A percentile compares a stretch with the other conserved stretches of the same genome.
Conservation (phyloP, 1,139 yeast genomes). For the Diutina scorzettiae region DNA sequence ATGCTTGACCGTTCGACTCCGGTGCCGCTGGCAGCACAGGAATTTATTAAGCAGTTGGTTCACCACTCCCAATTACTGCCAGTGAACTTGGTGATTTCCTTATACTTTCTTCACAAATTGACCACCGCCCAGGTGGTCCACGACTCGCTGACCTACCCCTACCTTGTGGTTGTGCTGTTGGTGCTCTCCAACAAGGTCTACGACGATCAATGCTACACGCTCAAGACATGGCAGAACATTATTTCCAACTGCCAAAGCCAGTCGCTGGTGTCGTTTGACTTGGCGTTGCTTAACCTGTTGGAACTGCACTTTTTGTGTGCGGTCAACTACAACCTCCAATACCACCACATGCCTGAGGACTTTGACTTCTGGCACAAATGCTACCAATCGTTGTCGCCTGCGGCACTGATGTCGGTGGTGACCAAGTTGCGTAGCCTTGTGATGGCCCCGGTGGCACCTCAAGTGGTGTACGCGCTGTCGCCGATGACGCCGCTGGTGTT, state of each 20-base stretch:
- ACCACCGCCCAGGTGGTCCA: neutral
- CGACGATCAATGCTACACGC: constrained; percentile 5
- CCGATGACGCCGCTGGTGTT: constrained; percentile 2
- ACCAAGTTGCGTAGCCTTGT: neutral
- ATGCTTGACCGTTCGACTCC: neutral
- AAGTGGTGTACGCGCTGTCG: neutral
- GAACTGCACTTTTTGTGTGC: constrained; percentile 2
- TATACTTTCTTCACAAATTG: constrained; percentile 21
- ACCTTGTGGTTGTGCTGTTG: constrained; percentile 1
- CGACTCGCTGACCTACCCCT: constrained; percentile 3
- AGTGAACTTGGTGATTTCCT: constrained; percentile 20
- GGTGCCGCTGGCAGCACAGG: neutral
- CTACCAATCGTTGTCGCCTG: neutral
- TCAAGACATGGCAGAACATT: constrained; percentile 6
- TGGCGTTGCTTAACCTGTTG: neutral
- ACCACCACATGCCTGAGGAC: constrained; percentile 1
- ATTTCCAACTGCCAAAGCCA: neutral
- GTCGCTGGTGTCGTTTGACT: neutral
- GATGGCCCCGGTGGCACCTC: neutral
- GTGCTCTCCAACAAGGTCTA: neutral
- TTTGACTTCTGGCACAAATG: constrained; percentile 2
- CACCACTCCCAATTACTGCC: constrained; percentile 19
- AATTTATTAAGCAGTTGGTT: constrained; percentile 14
- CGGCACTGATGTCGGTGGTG: neutral
- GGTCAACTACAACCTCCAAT: neutral